Evolutionary conservation across 2,329 filamentous ascomycete species (phyloP).

Genomic region (Clarireedia paspali): DNA sequence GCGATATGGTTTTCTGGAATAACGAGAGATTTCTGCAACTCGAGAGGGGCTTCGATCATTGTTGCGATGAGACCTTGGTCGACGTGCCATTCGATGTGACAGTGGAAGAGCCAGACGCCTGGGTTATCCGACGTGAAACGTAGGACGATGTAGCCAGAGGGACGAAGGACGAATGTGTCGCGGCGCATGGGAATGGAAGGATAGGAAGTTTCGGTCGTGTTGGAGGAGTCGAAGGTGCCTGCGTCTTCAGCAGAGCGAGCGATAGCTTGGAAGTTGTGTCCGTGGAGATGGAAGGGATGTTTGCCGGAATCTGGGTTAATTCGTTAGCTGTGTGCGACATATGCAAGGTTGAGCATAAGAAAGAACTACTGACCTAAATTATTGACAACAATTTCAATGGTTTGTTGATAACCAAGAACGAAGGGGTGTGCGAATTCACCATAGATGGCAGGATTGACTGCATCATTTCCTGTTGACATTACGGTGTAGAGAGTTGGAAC

Average conservation of each 20-base stretch:
- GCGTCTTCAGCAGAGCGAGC: conserved; percentile 50
- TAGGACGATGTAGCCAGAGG: conserved; percentile 60
- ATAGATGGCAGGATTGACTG: conserved; percentile 54
- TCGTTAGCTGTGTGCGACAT: background rate
- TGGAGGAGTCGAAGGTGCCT: conserved; percentile 44
- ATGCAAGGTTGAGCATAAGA: background rate
- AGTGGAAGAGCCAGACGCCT: conserved; percentile 68
- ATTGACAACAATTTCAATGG: conserved; percentile 71
- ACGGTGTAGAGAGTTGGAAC: conserved; percentile 62
- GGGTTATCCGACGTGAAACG: conserved; percentile 62
- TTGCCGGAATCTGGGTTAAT: conserved; percentile 47
- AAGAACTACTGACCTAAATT: conserved; percentile 40
- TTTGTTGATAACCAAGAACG: conserved; percentile 58
- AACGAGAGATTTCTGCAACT: conserved; percentile 32
- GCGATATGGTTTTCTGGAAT: conserved; percentile 54
- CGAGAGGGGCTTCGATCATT: conserved; percentile 35
- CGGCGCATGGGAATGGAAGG: conserved; percentile 53
- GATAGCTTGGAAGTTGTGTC: conserved; percentile 64
- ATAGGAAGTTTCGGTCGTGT: conserved; percentile 39
- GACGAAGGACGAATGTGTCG: conserved; percentile 59
- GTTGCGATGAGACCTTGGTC: conserved; percentile 58
- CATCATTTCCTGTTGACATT: conserved; percentile 45
- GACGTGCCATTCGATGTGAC: conserved; percentile 75
- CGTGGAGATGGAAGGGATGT: conserved; percentile 72
- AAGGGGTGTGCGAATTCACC: conserved; percentile 59